These are phyloP conservation scores for Scalesia atractyloides DNA, from an alignment of 129 eudicot species.

Conservation along the genomic window DNA sequence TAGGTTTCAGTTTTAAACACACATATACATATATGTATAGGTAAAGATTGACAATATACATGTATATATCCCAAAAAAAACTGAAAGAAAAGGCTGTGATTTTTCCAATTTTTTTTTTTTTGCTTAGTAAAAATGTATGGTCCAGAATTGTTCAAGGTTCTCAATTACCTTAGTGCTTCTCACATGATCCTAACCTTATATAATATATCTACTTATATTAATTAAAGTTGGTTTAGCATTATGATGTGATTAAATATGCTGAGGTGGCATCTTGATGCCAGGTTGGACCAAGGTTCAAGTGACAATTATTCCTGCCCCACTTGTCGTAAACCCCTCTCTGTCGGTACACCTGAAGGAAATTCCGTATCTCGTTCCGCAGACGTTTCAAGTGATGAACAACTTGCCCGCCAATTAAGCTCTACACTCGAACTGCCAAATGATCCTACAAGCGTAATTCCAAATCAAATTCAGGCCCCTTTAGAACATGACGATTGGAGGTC, in stretches of 20 bases:
- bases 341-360: slow-evolving; percentile 56
- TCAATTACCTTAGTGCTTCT: too few species aligned
- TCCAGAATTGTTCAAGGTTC: too few species aligned
- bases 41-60: too few species aligned
- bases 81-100: too few species aligned
- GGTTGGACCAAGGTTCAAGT: slow-evolving; percentile 89
- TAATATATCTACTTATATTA: too few species aligned
- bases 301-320: slow-evolving; percentile 92
- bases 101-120: too few species aligned
- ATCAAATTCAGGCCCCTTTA: slow-evolving; percentile 54
- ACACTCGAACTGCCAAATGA: slow-evolving; percentile 59
- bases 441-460: slow-evolving; percentile 49
- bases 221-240: slow-evolving; percentile 7
- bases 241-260: slow-evolving; percentile 10
- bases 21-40: too few species aligned
- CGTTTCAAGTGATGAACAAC: slow-evolving; percentile 70
- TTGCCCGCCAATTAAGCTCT: slow-evolving; percentile 82
- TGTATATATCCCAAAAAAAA: too few species aligned
- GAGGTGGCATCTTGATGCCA: slow-evolving; percentile 34
- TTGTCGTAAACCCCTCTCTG: slow-evolving; percentile 91
- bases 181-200: too few species aligned
- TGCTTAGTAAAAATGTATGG: too few species aligned
- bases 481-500: slow-evolving; percentile 86
- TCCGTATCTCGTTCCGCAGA: slow-evolving; percentile 44
- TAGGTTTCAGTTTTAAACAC: too few species aligned